Conservation (phyloP, 805 yeast genomes). For the Yarrowia porcina region DNA sequence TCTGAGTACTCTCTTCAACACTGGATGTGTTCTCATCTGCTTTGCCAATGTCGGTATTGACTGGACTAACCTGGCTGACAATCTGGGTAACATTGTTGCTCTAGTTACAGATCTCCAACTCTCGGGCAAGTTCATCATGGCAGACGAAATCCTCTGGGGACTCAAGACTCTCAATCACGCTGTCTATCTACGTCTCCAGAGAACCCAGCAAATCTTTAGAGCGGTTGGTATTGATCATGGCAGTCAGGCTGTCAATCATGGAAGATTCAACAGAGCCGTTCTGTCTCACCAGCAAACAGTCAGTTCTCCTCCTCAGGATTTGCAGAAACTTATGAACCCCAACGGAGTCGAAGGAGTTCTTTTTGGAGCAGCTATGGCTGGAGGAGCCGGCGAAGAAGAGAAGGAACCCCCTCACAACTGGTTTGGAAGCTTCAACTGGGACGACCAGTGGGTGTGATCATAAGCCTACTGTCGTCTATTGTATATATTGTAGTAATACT, state of each 20-base stretch:
- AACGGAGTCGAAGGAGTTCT: conserved; percentile 1
- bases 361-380: conserved; percentile 4
- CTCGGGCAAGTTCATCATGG: conserved; percentile 44
- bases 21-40: conserved; percentile 43
- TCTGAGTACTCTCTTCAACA: conserved; percentile 42
- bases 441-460: conserved; percentile 20
- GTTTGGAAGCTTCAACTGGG: conserved; percentile 24
- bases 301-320: conserved; percentile 16
- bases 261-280: conserved; percentile 20
- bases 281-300: conserved; percentile 4
- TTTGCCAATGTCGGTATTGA: conserved; percentile 45
- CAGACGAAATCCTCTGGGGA: conserved; percentile 61
- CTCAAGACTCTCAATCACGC: conserved; percentile 54
- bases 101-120: conserved; percentile 29
- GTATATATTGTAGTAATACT: background rate
- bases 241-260: conserved; percentile 47
- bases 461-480: background rate
- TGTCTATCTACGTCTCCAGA: conserved; percentile 45
- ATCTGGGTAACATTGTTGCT: conserved; percentile 28
- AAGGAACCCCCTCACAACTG: conserved; percentile 20
- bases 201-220: conserved; percentile 42
- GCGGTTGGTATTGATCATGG: conserved; percentile 54
- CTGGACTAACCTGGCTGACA: conserved; percentile 26
- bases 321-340: conserved; percentile 23
- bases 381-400: background rate